Conservation (phyloP, 257 asterid species). For the Catharanthus roseus region DNA sequence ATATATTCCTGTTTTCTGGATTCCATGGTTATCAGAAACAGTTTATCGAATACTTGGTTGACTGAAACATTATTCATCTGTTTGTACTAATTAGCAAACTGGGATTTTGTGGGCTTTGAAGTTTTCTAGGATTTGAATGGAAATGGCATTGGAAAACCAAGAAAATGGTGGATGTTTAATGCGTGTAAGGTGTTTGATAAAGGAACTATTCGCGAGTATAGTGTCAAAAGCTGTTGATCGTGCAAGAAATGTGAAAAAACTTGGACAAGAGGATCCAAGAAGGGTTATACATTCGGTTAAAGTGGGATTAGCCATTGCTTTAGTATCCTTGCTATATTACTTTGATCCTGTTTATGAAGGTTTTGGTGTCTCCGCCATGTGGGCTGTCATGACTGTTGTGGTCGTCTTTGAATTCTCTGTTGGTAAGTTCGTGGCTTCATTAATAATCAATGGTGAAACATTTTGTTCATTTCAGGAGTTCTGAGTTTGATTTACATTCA, state of each 20-base stretch:
- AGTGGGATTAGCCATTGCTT: conserved; percentile 54
- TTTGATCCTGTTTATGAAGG: conserved; percentile 52
- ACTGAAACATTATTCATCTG: background rate
- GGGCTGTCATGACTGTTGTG: conserved; percentile 73
- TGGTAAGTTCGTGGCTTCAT: conserved; percentile 30
- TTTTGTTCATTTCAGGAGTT: background rate
- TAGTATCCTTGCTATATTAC: conserved; percentile 57
- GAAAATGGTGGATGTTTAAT: conserved; percentile 6
- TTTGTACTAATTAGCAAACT: background rate
- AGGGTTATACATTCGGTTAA: conserved; percentile 44
- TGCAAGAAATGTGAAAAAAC: conserved; percentile 25
- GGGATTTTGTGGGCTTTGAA: background rate
- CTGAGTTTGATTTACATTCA: background rate
- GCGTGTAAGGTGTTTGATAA: conserved; percentile 9
- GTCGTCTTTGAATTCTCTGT: conserved; percentile 64
- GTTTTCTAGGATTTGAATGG: conserved; percentile 20
- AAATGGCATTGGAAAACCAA: conserved; percentile 20
- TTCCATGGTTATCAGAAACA: too few species aligned
- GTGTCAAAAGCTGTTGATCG: conserved; percentile 15
- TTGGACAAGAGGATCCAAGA: conserved; percentile 67
- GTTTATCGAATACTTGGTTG: too few species aligned
- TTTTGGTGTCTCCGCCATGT: conserved; percentile 68
- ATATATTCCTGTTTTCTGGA: too few species aligned
- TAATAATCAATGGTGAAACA: too few species aligned
- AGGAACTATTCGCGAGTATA: conserved; percentile 13